These are phyloP conservation scores for Ormosia emarginata DNA, from an alignment of 306 rosid genomes.

Conservation along the genomic window DNA sequence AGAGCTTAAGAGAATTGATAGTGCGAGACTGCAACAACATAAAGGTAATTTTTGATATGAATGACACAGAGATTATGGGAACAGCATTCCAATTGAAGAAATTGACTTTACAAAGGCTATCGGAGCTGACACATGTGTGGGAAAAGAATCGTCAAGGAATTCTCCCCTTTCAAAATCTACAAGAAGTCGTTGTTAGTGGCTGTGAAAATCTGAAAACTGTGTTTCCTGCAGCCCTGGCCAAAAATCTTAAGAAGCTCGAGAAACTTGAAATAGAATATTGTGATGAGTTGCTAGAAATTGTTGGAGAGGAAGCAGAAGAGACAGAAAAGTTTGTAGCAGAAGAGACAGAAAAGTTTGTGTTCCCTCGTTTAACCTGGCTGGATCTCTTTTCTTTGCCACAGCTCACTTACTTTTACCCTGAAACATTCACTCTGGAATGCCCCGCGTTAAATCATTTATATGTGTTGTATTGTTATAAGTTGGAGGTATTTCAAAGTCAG, in stretches of 20 bases:
- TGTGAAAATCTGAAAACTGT: not conserved
- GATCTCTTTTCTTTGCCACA: not conserved
- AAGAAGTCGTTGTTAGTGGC: not conserved
- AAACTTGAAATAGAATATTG: not conserved
- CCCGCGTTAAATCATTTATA: not conserved
- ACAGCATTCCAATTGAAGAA: not conserved
- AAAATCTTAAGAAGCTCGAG: not conserved
- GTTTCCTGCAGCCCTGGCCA: not conserved
- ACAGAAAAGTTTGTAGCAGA: too few relatives aligned
- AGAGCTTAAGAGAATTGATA: not conserved
- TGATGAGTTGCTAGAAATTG: not conserved
- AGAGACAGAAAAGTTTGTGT: not conserved
- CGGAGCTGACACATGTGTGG: not conserved
- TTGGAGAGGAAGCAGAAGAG: not conserved
- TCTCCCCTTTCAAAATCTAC: not conserved
- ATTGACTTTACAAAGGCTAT: not conserved
- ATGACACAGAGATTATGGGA: not conserved
- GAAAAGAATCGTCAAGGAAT: not conserved
- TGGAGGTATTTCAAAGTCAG: not conserved
- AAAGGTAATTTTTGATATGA: not conserved
- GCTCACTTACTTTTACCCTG: not conserved
- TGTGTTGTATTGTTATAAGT: not conserved
- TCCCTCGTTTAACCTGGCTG: not conserved
- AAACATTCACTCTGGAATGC: not conserved
- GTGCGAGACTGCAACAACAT: not conserved